A percentile compares a stretch with the other conserved stretches of the same genome.
Evolutionary conservation across 2,329 filamentous ascomycete species (phyloP).

Genomic region (Scedosporium aurantiacum): DNA sequence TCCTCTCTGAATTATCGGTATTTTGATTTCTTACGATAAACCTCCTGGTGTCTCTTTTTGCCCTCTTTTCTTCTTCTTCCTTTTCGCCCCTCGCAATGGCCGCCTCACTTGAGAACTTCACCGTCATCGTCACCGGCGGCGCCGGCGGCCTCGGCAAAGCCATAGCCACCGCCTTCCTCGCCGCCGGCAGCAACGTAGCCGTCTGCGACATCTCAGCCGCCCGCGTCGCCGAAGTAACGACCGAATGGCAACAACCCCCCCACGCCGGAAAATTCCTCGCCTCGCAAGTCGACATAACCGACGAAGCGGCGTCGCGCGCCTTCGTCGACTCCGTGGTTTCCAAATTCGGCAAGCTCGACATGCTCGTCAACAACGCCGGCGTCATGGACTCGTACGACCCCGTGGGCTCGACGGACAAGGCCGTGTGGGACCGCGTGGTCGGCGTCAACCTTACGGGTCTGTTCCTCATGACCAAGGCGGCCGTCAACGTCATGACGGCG

Average conservation of each 20-base stretch:
- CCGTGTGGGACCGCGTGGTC: slow-evolving; percentile 42
- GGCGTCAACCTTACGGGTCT: slow-evolving; percentile 45
- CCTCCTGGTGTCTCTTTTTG: background rate
- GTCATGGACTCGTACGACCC: slow-evolving; percentile 46
- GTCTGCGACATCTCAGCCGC: slow-evolving; percentile 4
- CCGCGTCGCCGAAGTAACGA: slow-evolving; percentile 1
- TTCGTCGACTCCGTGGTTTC: slow-evolving; percentile 8
- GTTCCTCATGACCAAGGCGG: slow-evolving; percentile 38
- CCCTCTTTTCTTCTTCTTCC: background rate
- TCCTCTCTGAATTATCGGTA: too few species aligned
- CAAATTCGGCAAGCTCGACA: slow-evolving; percentile 27
- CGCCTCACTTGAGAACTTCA: slow-evolving; percentile 21
- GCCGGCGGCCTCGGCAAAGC: slow-evolving; percentile 33
- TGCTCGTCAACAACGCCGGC: slow-evolving; percentile 48
- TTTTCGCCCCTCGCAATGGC: background rate
- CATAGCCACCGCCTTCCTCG: slow-evolving; percentile 29
- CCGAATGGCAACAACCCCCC: background rate
- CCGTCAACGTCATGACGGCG: slow-evolving; percentile 24
- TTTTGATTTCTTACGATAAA: background rate
- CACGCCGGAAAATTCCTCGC: slow-evolving; percentile 1
- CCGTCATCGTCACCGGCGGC: slow-evolving; percentile 31
- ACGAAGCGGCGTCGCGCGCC: background rate
- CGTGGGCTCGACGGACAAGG: slow-evolving; percentile 32
- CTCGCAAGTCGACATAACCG: slow-evolving; percentile 3
- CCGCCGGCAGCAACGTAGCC: slow-evolving; percentile 19